Percentiles rank a stretch among this genome's conserved stretches.
Conservation (phyloP, 164 flowering plant species). For the Taxillus chinensis region DNA sequence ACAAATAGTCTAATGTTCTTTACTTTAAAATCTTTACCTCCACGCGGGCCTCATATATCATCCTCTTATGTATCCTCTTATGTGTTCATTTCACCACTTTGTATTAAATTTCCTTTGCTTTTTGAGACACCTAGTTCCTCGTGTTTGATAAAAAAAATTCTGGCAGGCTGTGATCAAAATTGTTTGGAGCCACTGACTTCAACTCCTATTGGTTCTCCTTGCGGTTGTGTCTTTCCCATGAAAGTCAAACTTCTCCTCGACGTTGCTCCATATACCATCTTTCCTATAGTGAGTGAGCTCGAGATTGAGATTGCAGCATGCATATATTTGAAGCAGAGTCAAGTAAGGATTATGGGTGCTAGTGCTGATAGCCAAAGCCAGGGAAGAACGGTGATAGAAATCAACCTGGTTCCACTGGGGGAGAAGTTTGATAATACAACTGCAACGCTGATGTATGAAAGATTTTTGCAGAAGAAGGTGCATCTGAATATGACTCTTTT, state of each 20-base stretch:
- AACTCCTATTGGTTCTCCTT: constrained; percentile 82
- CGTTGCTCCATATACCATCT: constrained; percentile 58
- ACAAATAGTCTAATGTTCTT: not conserved
- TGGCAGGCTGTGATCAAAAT: constrained; percentile 75
- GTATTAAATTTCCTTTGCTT: too few species aligned
- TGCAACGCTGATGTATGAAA: constrained; percentile 68
- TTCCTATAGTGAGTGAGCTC: constrained; percentile 68
- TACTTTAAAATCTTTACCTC: too few species aligned
- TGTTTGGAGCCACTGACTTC: constrained; percentile 74
- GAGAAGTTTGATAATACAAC: constrained; percentile 93
- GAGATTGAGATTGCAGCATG: constrained; percentile 88
- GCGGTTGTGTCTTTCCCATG: constrained; percentile 93
- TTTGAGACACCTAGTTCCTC: not conserved
- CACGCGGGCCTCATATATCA: not conserved
- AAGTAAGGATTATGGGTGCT: constrained; percentile 88
- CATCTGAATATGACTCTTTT: constrained; percentile 63
- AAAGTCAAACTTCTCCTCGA: constrained; percentile 71
- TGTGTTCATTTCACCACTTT: not conserved
- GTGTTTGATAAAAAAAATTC: constrained; percentile 1
- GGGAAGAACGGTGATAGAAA: constrained; percentile 69
- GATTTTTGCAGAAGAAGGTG: constrained; percentile 69
- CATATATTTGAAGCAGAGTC: constrained; percentile 79
- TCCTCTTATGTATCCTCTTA: not conserved
- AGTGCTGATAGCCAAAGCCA: constrained; percentile 66
- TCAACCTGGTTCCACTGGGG: constrained; percentile 84